Conservation (phyloP, 2,329 filamentous ascomycete species). For the Penicillium corylophilum region DNA sequence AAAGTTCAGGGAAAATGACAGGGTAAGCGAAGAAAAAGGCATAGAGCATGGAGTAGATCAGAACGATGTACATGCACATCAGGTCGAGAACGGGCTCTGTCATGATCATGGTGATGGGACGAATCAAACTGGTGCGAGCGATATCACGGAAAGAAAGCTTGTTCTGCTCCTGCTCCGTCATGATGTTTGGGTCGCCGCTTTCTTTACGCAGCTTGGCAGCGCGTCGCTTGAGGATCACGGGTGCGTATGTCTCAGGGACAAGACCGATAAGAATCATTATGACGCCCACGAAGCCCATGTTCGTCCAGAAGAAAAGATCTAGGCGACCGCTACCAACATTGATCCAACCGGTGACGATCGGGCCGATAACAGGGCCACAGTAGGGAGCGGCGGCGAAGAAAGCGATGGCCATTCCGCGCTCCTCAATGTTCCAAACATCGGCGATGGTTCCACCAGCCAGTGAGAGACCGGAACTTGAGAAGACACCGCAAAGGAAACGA, state of each 20-base stretch:
- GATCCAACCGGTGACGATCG: conserved; percentile 72
- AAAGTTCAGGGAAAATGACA: conserved; percentile 71
- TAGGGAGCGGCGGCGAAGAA: conserved; percentile 77
- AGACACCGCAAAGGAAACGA: conserved; percentile 33
- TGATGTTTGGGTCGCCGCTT: conserved; percentile 33
- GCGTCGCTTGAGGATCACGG: conserved; percentile 34
- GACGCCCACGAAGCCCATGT: conserved; percentile 31
- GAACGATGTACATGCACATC: conserved; percentile 74
- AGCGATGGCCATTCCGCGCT: conserved; percentile 78
- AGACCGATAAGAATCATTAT: conserved; percentile 25
- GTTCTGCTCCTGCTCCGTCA: conserved; percentile 32
- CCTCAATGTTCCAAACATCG: conserved; percentile 74
- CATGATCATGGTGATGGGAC: conserved; percentile 77
- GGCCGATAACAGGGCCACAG: conserved; percentile 71
- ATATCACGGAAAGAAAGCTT: conserved; percentile 29
- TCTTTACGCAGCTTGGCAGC: conserved; percentile 33
- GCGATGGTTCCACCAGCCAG: conserved; percentile 32
- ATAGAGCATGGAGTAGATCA: conserved; percentile 49
- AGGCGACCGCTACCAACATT: conserved; percentile 41
- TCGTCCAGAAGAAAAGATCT: conserved; percentile 35
- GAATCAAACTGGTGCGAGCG: conserved; percentile 68
- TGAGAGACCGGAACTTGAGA: conserved; percentile 30
- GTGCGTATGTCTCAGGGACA: conserved; percentile 38
- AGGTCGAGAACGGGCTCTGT: conserved; percentile 43
- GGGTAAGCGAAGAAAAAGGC: conserved; percentile 52